These are phyloP conservation scores for Sclerotinia nivalis DNA, from an alignment of 2,329 filamentous ascomycete species.

Conservation along the genomic window DNA sequence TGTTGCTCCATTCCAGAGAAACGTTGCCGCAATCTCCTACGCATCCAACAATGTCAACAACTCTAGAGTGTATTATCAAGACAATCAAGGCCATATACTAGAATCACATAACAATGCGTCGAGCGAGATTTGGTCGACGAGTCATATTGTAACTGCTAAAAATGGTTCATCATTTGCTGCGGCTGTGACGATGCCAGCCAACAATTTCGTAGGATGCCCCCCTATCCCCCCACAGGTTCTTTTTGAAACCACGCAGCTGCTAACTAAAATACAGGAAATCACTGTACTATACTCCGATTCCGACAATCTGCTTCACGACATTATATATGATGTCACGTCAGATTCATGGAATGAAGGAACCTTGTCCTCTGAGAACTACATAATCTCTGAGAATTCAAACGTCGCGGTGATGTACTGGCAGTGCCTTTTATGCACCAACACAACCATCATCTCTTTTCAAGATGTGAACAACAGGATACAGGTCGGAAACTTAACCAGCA, in stretches of 20 bases:
- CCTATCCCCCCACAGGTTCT: background rate
- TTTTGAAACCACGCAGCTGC: background rate
- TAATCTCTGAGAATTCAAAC: conserved; percentile 20
- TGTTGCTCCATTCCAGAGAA: conserved; percentile 14
- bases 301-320: conserved; percentile 27
- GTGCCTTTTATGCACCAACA: conserved; percentile 26
- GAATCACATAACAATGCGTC: conserved; percentile 24
- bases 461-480: conserved; percentile 27
- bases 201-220: conserved; percentile 14
- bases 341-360: conserved; percentile 23
- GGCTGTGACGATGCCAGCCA: conserved; percentile 24
- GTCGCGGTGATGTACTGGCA: conserved; percentile 29
- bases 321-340: conserved; percentile 25
- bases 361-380: conserved; percentile 24
- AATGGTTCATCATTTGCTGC: conserved; percentile 28
- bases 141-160: conserved; percentile 19
- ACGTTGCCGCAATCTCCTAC: conserved; percentile 29
- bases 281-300: conserved; percentile 27
- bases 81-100: conserved; percentile 23
- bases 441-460: conserved; percentile 26
- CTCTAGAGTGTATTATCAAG: conserved; percentile 29
- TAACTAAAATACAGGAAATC: conserved; percentile 26
- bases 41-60: conserved; percentile 18
- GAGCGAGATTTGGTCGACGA: conserved; percentile 23
- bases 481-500: conserved; percentile 24